These are phyloP conservation scores for Hymenoscyphus scutula DNA, from an alignment of 2,329 filamentous ascomycete genomes.

Conservation along the genomic window DNA sequence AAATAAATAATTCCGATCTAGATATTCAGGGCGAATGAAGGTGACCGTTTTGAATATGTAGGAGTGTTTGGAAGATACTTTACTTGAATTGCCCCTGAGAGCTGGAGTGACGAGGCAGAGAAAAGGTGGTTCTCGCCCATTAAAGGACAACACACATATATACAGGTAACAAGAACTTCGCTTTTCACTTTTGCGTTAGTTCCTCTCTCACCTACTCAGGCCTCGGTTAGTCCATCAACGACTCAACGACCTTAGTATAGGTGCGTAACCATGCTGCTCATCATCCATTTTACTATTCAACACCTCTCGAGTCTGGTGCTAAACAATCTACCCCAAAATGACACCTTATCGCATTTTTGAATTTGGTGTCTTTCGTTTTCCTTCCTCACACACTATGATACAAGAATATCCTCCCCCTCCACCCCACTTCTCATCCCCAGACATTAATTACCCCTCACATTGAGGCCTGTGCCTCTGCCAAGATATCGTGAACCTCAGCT, in stretches of 20 bases:
- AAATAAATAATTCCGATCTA: too few relatives aligned
- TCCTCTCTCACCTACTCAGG: too few relatives aligned
- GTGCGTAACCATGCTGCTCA: constrained; percentile 2
- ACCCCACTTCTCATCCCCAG: neutral
- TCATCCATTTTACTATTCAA: constrained; percentile 5
- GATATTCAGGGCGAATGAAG: too few relatives aligned
- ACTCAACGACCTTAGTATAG: too few relatives aligned
- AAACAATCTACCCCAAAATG: constrained; percentile 6
- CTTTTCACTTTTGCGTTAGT: too few relatives aligned
- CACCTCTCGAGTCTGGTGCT: neutral
- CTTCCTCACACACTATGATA: neutral
- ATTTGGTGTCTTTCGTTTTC: constrained; percentile 1
- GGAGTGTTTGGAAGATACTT: too few relatives aligned
- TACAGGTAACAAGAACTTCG: too few relatives aligned
- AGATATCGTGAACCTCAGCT: constrained; percentile 79
- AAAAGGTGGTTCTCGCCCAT: too few relatives aligned
- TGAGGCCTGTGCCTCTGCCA: constrained; percentile 63
- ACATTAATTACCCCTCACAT: constrained; percentile 12
- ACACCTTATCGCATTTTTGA: neutral
- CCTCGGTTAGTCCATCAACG: neutral
- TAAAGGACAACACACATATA: too few relatives aligned
- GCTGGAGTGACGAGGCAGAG: too few relatives aligned
- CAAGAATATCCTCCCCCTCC: neutral
- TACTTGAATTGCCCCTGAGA: too few relatives aligned
- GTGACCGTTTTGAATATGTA: too few relatives aligned